phyloP scores from a whole-genome alignment of 2,329 filamentous ascomycete genomes.

The Colletotrichum destructivum region DNA sequence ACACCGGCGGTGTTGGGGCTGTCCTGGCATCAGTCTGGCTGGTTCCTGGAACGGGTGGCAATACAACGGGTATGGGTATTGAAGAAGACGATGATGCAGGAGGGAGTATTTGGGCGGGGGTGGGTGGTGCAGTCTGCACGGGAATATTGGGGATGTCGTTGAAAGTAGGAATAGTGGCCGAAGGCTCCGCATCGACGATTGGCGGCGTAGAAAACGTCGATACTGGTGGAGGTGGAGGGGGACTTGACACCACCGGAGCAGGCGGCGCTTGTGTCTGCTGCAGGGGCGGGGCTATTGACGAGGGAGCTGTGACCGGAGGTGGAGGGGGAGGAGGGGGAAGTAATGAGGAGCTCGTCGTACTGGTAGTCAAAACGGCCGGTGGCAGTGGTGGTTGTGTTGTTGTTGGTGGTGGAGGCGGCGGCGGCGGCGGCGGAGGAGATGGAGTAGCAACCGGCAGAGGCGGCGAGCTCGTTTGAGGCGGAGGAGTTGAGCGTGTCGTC shows the following conservation, averaged over 20 bases:
- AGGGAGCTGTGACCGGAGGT: constrained; percentile 36
- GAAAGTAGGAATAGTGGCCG: constrained; percentile 38
- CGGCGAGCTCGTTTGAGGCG: constrained; percentile 27
- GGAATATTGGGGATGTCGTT: constrained; percentile 35
- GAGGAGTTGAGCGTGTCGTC: constrained; percentile 31
- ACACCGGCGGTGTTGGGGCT: constrained; percentile 42
- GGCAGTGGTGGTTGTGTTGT: constrained; percentile 14
- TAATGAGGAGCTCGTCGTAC: constrained; percentile 54
- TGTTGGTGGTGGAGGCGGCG: constrained; percentile 7
- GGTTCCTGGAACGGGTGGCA: constrained; percentile 47
- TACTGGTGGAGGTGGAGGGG: constrained; percentile 26
- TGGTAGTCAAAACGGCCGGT: constrained; percentile 47
- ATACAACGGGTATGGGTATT: constrained; percentile 25
- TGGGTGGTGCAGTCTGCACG: constrained; percentile 20
- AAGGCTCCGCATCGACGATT: constrained; percentile 32
- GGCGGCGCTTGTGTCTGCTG: neutral
- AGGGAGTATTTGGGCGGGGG: constrained; percentile 20
- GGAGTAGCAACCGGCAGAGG: constrained; percentile 5
- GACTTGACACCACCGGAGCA: constrained; percentile 32
- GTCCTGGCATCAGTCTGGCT: constrained; percentile 56
- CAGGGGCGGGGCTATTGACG: constrained; percentile 4
- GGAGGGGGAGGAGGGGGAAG: constrained; percentile 42
- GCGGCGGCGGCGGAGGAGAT: constrained; percentile 14
- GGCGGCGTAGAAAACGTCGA: constrained; percentile 31
- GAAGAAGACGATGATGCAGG: constrained; percentile 21